Evolutionary conservation across 2,329 filamentous ascomycete genomes (phyloP), one percentile per base, ranked within the genome.

Genomic region (Pseudopyrenochaeta lycopersici): DNA sequence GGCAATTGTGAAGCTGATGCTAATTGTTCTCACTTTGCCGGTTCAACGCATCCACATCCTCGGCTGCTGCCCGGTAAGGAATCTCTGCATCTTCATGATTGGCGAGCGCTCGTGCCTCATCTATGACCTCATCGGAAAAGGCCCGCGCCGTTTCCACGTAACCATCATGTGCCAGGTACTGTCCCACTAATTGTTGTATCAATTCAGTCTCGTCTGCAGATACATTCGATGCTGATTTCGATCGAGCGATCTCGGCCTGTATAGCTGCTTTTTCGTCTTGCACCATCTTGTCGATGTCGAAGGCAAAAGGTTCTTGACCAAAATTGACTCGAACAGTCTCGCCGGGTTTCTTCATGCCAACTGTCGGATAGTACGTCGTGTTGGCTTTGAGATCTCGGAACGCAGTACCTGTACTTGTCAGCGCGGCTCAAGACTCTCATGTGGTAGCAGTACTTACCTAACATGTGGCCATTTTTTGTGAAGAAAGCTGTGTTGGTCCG

Each of bases 161-260:
- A 54, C 95, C 95, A 67, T 98, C 95, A 65, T 98, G 94, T 32
- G 93, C 90, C 12, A 99, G 80, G 63, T 96, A 98, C 76, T 97
- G 93, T 33, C 92, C 83, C 15, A 94, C 87, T 51, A 98, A 80
- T 64, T 90, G 85, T 71, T 97, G 92, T 32, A 97, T 87, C 42
- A 98, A 82, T 21, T 90, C 83, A 1, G 87, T 88, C 75, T 97
- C 94, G 56, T 84, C 86, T 58, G 90, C 79, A 7, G 53, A 43
- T 2, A 50, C 62, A 29, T 58, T 60, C 20, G 54, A 52, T 14
- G 54, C 33, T 4, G 56, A 56, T 14, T 58, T 70, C 10, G 62
- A 58, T 23, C 52, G 58, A 11, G 65, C 60, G 30, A 75, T 74
- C 17, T 76, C 71, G 2, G 62, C 59, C 38, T 73, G 67, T 58